Conservation (phyloP, 1,139 yeast genomes). For the Candida sanyaensis region DNA sequence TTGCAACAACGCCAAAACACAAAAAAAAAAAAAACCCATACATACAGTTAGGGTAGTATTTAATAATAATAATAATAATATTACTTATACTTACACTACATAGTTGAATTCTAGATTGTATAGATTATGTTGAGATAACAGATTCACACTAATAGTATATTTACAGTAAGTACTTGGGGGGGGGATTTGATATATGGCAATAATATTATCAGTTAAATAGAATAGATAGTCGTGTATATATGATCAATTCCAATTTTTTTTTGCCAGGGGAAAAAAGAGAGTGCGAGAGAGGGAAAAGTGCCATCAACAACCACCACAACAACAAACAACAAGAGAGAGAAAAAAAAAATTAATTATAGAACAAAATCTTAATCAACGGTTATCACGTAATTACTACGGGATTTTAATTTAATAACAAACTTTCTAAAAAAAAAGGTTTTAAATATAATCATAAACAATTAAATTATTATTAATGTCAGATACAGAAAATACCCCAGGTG, state of each 20-base stretch:
- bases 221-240: background rate
- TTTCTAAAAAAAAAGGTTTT: too few species aligned
- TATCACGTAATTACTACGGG: too few species aligned
- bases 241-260: background rate
- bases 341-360: too few species aligned
- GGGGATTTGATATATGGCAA: too few species aligned
- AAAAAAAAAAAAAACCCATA: too few species aligned
- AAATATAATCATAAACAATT: background rate
- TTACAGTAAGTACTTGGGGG: too few species aligned
- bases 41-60: too few species aligned
- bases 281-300: background rate
- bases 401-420: too few species aligned
- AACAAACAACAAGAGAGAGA: background rate
- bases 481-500: constrained; percentile 19
- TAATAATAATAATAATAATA: too few species aligned
- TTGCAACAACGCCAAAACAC: background rate
- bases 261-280: background rate
- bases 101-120: too few species aligned
- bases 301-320: constrained; percentile 1
- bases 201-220: background rate
- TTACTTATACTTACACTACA: too few species aligned
- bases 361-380: background rate
- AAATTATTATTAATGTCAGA: constrained; percentile 31
- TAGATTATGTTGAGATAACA: background rate
- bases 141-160: too few species aligned